Conservation (phyloP, 495 filamentous ascomycete genomes). For the Xylaria grammica region DNA sequence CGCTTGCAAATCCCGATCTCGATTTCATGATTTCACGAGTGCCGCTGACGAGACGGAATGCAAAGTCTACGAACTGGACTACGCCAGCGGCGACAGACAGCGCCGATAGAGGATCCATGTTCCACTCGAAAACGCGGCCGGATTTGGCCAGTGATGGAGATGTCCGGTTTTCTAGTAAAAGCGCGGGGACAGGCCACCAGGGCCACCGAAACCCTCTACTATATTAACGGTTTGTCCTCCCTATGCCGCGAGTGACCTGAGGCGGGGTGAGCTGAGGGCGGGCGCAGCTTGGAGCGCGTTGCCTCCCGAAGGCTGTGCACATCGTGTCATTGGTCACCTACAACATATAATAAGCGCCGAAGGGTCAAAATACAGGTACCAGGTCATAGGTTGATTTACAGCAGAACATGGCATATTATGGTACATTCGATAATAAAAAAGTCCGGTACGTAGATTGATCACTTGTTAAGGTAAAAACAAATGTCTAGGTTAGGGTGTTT, state of each 20-base stretch:
- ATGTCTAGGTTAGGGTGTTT: background rate
- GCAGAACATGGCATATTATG: no score
- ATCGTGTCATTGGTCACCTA: background rate
- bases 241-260: background rate
- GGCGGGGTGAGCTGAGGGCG: background rate
- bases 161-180: background rate
- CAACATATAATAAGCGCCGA: no score
- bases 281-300: background rate
- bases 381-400: no score
- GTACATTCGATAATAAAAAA: no score
- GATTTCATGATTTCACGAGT: conserved; percentile 3
- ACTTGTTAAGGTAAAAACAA: no score
- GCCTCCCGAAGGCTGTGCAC: background rate
- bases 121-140: background rate
- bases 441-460: no score
- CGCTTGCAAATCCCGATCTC: background rate
- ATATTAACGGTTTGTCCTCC: background rate
- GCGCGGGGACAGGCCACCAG: background rate
- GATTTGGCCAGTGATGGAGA: background rate
- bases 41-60: conserved; percentile 10
- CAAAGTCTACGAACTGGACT: conserved; percentile 27
- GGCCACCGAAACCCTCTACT: background rate
- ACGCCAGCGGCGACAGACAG: conserved; percentile 23
- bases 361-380: no score
- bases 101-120: conserved; percentile 23